Evolutionary conservation across 192 early-diverging fungal species (phyloP), one percentile per base, ranked within the genome.

Genomic region (Oehlia diaphana): DNA sequence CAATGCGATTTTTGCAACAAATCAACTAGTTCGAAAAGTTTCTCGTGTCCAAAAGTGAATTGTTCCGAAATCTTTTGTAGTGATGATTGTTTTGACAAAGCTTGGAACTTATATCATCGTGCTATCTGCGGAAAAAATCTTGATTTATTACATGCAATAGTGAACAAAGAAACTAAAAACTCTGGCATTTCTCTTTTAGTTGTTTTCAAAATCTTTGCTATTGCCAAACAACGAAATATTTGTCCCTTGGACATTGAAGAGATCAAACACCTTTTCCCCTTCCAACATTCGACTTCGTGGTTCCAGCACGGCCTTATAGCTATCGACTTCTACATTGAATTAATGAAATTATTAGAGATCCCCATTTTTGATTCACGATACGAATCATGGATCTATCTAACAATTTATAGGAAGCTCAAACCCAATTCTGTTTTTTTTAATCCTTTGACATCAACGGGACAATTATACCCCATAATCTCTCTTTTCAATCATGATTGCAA

Each of bases 391-490:
- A 64, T 64, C 63, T 64, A 23, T 64, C 7, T 64, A 28, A 64
- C 63, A 64, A 64, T 64, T 64, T 64, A 64, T 64, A 64, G 63
- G 63, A 64, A 64, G 26, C 13, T 21, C 63, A 64, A 64, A 31
- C 23, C 63, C 26, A 28, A 28, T 64, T 21, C 63, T 64, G 1
- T 5, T 64, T 64, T 64, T 26, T 23, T 23, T 31, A 64, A 64
- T 64, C 63, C 63, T 64, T 64, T 64, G 26, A 64, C 63, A 28
- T 2, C 1, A 64, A 64, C 63, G 8, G 63, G 63, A 64, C 63
- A 64, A 64, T 64, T 64, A 23, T 64, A 64, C 21, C 26, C 63
- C 31, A 64, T 64, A 64, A 64, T 64, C 63, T 28, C 63, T 23
- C 63, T 64, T 64, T 64, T 64, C 26, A 64, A 64, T 21, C 63